phyloP scores from a whole-genome alignment of 371 early-diverging fungal species.

The Mortierella sp. region DNA sequence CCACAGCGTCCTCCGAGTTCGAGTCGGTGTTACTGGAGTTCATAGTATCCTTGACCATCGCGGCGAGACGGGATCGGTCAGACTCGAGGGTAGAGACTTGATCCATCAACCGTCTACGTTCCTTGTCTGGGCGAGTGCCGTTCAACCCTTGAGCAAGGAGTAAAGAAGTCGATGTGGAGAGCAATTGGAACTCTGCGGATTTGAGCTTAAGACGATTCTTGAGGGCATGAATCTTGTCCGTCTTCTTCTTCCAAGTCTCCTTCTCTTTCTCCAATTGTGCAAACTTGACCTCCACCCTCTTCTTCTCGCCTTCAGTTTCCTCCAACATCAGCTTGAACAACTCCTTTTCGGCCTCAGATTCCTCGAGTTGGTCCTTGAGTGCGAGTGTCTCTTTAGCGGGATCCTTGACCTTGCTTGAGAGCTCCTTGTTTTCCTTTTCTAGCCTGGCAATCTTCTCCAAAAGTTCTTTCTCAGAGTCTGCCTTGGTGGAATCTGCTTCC shows the following conservation, averaged over 20 bases:
- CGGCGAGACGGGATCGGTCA: slow-evolving; percentile 50
- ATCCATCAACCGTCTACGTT: slow-evolving; percentile 41
- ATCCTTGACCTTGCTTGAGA: slow-evolving; percentile 30
- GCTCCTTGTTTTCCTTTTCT: slow-evolving; percentile 34
- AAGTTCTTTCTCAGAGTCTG: slow-evolving; percentile 33
- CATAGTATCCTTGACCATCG: slow-evolving; percentile 53
- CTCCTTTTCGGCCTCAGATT: slow-evolving; percentile 52
- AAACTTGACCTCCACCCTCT: slow-evolving; percentile 40
- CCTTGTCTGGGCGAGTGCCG: slow-evolving; percentile 44
- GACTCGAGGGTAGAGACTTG: slow-evolving; percentile 43
- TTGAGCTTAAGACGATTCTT: slow-evolving; percentile 40
- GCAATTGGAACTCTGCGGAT: slow-evolving; percentile 37
- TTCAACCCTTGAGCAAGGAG: slow-evolving; percentile 35
- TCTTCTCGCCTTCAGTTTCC: slow-evolving; percentile 52
- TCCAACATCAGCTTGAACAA: slow-evolving; percentile 54
- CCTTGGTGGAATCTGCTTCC: slow-evolving; percentile 27
- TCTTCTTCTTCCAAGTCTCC: slow-evolving; percentile 22
- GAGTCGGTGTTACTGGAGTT: slow-evolving; percentile 4
- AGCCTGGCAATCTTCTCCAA: slow-evolving; percentile 20
- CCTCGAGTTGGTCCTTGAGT: slow-evolving; percentile 42
- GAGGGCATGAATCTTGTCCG: slow-evolving; percentile 26
- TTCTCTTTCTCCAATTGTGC: slow-evolving; percentile 41
- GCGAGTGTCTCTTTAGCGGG: slow-evolving; percentile 41
- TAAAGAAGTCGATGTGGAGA: slow-evolving; percentile 46
- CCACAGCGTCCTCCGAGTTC: not conserved